Evolutionary conservation across 2,329 filamentous ascomycete genomes (phyloP).

Genomic region (Clonostachys sp.): DNA sequence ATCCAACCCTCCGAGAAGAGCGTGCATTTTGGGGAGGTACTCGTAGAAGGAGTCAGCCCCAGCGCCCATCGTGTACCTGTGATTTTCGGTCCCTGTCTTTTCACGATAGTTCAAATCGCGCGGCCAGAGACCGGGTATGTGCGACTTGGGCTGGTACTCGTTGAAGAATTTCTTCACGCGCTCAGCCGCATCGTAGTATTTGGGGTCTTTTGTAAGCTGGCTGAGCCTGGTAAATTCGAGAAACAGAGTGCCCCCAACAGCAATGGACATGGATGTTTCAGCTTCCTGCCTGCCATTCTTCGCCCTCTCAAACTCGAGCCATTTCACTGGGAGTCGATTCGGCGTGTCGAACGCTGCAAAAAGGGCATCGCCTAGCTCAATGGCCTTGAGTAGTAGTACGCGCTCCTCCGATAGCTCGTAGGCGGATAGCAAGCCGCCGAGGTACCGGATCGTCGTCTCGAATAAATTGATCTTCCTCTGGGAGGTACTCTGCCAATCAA

Average conservation of each 20-base stretch:
- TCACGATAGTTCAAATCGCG: slow-evolving; percentile 55
- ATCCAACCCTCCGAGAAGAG: slow-evolving; percentile 61
- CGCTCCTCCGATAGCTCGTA: slow-evolving; percentile 45
- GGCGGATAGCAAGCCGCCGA: slow-evolving; percentile 46
- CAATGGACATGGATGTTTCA: slow-evolving; percentile 30
- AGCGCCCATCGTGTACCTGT: slow-evolving; percentile 35
- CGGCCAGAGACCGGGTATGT: slow-evolving; percentile 71
- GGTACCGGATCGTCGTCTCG: slow-evolving; percentile 55
- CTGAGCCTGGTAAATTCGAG: slow-evolving; percentile 72
- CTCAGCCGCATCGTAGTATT: slow-evolving; percentile 73
- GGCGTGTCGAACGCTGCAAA: slow-evolving; percentile 50
- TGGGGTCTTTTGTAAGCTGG: slow-evolving; percentile 66
- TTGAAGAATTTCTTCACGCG: slow-evolving; percentile 67
- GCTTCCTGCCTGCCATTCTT: slow-evolving; percentile 28
- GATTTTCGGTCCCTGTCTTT: slow-evolving; percentile 31
- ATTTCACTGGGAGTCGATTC: slow-evolving; percentile 43
- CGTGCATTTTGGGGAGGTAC: slow-evolving; percentile 55
- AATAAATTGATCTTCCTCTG: slow-evolving; percentile 50
- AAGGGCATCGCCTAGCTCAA: slow-evolving; percentile 49
- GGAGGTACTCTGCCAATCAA: slow-evolving; percentile 48
- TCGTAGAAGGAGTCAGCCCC: slow-evolving; percentile 50
- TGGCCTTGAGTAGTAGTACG: slow-evolving; percentile 41
- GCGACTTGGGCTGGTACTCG: slow-evolving; percentile 59
- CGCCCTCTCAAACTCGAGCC: slow-evolving; percentile 36
- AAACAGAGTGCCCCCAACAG: slow-evolving; percentile 59